Conservation (phyloP, 1,284 basidiomycete species). For the Athelia psychrophila region DNA sequence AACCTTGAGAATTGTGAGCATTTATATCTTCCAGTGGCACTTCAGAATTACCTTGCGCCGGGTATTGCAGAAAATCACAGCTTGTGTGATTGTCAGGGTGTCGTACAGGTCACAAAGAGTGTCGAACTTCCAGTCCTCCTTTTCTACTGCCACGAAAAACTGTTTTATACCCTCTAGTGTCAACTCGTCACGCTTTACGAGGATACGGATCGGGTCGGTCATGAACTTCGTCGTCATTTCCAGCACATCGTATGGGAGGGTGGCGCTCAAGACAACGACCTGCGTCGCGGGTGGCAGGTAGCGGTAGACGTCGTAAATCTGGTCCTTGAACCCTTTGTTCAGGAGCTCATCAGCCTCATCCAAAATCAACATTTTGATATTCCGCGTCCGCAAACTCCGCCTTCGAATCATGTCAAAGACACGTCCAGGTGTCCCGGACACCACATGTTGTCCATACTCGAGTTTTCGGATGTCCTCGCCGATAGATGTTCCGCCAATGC, state of each 20-base stretch:
- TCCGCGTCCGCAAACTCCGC: constrained; percentile 75
- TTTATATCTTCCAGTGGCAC: background rate
- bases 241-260: constrained; percentile 88
- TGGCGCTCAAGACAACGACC: constrained; percentile 86
- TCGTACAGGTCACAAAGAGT: constrained; percentile 90
- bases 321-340: constrained; percentile 90
- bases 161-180: constrained; percentile 94
- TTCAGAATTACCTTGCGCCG: constrained; percentile 95
- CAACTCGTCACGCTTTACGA: constrained; percentile 90
- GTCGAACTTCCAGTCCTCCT: constrained; percentile 94
- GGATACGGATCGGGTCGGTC: constrained; percentile 88
- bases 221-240: constrained; percentile 95
- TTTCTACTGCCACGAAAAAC: constrained; percentile 92
- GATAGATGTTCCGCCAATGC: constrained; percentile 86
- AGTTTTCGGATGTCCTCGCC: constrained; percentile 89
- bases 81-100: constrained; percentile 91
- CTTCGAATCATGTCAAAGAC: constrained; percentile 93
- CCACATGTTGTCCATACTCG: constrained; percentile 80
- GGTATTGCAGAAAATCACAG: constrained; percentile 94
- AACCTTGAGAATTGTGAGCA: no score
- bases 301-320: constrained; percentile 94
- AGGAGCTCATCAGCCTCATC: constrained; percentile 95
- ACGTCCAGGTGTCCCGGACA: constrained; percentile 88
- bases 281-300: constrained; percentile 83
- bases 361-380: constrained; percentile 89